A percentile compares a stretch with the other conserved stretches of the same genome.
Conservation (phyloP, 2,329 filamentous ascomycete genomes). For the Trichoderma cornu-damae region DNA sequence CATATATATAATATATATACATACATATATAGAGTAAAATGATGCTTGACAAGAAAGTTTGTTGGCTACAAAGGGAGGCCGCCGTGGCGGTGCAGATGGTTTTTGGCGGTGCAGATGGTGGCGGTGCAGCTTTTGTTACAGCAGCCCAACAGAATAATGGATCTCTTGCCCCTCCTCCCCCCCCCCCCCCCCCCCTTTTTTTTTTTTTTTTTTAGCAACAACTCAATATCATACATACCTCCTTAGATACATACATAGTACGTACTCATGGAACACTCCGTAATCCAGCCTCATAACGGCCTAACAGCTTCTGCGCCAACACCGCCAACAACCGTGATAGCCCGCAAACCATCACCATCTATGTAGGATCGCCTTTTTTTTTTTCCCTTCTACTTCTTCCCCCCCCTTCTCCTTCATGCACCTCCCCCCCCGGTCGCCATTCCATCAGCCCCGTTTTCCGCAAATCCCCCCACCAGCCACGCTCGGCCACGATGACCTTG, state of each 20-base stretch:
- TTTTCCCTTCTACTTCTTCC: background rate
- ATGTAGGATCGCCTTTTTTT: too few relatives aligned
- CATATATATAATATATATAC: too few relatives aligned
- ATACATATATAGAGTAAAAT: too few relatives aligned
- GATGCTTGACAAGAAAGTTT: too few relatives aligned
- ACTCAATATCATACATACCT: too few relatives aligned
- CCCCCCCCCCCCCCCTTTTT: too few relatives aligned
- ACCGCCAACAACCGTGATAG: background rate
- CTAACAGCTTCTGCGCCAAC: background rate
- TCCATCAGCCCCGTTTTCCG: background rate
- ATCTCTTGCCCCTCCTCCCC: background rate
- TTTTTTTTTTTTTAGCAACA: too few relatives aligned
- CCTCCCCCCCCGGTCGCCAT: too few relatives aligned
- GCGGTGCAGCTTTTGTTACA: background rate
- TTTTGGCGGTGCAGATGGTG: background rate
- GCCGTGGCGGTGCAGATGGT: background rate
- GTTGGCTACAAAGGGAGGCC: too few relatives aligned
- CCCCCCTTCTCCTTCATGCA: too few relatives aligned
- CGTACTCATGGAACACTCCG: background rate
- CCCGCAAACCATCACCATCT: slow-evolving; percentile 1
- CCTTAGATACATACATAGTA: background rate
- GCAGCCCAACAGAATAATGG: background rate
- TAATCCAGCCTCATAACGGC: background rate
- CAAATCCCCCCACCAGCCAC: slow-evolving; percentile 2
- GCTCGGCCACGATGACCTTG: slow-evolving; percentile 4